These are phyloP conservation scores for Colletotrichum acutatum DNA, from an alignment of 2,329 filamentous ascomycete species.

Conservation along the genomic window DNA sequence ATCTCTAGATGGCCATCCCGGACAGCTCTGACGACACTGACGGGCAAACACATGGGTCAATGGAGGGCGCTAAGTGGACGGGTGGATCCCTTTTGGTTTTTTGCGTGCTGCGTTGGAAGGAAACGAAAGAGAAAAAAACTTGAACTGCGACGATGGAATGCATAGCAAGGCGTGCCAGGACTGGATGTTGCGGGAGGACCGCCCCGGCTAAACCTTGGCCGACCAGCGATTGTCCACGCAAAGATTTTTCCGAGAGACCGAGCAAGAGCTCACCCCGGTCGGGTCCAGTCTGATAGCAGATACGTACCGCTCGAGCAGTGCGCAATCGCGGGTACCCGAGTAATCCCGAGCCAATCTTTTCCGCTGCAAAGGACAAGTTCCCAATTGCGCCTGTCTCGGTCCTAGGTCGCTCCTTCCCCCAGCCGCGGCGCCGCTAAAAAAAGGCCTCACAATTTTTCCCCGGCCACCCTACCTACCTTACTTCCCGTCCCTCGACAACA, in stretches of 20 bases:
- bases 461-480: not conserved
- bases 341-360: slow-evolving; percentile 37
- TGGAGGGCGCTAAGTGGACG: slow-evolving; percentile 30
- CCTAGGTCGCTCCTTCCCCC: not conserved
- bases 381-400: slow-evolving; percentile 13
- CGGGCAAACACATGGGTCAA: slow-evolving; percentile 33
- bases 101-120: not conserved
- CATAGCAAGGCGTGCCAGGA: too few species aligned
- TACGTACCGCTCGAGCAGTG: not conserved
- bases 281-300: not conserved
- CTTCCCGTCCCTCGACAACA: slow-evolving; percentile 17
- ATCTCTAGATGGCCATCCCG: not conserved
- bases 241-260: slow-evolving; percentile 27
- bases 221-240: not conserved
- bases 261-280: not conserved
- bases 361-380: slow-evolving; percentile 33
- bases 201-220: slow-evolving; percentile 29
- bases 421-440: slow-evolving; percentile 35
- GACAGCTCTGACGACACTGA: slow-evolving; percentile 1
- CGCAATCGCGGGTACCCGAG: slow-evolving; percentile 34
- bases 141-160: not conserved
- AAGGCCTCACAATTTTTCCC: slow-evolving; percentile 36
- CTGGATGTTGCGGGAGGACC: not conserved
- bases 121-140: not conserved
- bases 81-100: not conserved